Conservation (phyloP, 495 filamentous ascomycete species). For the Aspergillus sparsus region DNA sequence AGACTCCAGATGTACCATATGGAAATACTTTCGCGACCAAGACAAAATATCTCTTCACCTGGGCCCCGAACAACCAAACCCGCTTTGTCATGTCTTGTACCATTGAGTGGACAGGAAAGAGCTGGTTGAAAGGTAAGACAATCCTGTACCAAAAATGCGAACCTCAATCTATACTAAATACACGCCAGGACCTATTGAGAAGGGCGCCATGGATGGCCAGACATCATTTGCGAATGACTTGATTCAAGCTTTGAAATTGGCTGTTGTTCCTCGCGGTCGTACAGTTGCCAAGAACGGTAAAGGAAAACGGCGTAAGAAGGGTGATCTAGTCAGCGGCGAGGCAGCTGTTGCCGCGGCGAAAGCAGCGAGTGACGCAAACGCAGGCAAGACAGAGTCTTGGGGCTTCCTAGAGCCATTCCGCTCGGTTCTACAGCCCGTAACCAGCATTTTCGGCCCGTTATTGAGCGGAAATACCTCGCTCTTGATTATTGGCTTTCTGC, state of each 20-base stretch:
- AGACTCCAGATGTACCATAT: conserved; percentile 93
- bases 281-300: conserved; percentile 43
- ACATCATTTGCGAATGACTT: conserved; percentile 75
- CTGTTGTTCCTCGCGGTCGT: conserved; percentile 65
- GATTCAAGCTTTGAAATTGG: conserved; percentile 67
- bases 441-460: conserved; percentile 68
- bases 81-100: conserved; percentile 80
- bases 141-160: conserved; percentile 4
- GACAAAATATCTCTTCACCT: conserved; percentile 91
- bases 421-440: conserved; percentile 66
- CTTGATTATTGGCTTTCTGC: conserved; percentile 53
- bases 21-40: conserved; percentile 90
- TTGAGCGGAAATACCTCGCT: conserved; percentile 66
- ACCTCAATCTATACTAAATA: conserved; percentile 23
- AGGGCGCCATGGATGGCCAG: conserved; percentile 91
- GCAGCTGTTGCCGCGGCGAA: conserved; percentile 42
- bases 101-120: conserved; percentile 96
- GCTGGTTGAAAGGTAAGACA: conserved; percentile 88
- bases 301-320: conserved; percentile 60
- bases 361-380: conserved; percentile 44
- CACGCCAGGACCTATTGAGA: conserved; percentile 82
- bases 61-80: conserved; percentile 83
- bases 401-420: conserved; percentile 78
- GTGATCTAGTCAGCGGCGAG: conserved; percentile 35
- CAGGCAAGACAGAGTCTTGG: conserved; percentile 59